Percentiles rank a stretch among this genome's conserved stretches.
phyloP scores from a whole-genome alignment of 1,139 yeast genomes.

The Magnusiomyces suaveolens region DNA sequence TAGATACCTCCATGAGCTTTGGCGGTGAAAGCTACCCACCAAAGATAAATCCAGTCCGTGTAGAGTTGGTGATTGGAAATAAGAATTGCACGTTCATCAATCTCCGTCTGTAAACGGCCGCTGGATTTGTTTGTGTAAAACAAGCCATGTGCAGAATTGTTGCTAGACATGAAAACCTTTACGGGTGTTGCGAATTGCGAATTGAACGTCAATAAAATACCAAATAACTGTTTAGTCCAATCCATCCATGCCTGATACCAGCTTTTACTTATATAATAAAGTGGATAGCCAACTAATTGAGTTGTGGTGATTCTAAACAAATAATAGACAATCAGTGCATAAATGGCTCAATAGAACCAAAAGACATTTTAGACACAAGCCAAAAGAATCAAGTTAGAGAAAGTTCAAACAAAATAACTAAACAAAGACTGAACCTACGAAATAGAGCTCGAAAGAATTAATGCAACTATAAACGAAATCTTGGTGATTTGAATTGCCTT shows the following conservation, averaged over 20 bases:
- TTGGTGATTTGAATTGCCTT: not conserved
- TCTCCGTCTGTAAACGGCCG: conserved; percentile 25
- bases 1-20: conserved; percentile 52
- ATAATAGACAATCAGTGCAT: too few species aligned
- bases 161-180: conserved; percentile 29
- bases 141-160: conserved; percentile 23
- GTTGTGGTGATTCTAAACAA: conserved; percentile 20
- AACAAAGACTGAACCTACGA: not conserved
- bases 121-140: conserved; percentile 20
- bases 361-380: too few species aligned
- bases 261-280: conserved; percentile 21
- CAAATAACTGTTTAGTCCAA: conserved; percentile 33
- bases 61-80: conserved; percentile 88
- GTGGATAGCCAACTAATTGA: conserved; percentile 26
- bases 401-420: too few species aligned
- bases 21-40: conserved; percentile 79
- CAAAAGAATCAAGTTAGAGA: too few species aligned
- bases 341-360: too few species aligned
- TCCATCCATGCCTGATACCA: conserved; percentile 29
- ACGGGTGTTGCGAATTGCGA: conserved; percentile 32
- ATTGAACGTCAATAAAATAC: conserved; percentile 27
- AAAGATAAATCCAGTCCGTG: conserved; percentile 86
- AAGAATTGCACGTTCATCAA: conserved; percentile 42
- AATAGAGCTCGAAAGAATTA: not conserved
- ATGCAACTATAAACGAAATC: not conserved